These are phyloP conservation scores for Neltuma alba DNA, from an alignment of 306 rosid genomes.

Conservation along the genomic window DNA sequence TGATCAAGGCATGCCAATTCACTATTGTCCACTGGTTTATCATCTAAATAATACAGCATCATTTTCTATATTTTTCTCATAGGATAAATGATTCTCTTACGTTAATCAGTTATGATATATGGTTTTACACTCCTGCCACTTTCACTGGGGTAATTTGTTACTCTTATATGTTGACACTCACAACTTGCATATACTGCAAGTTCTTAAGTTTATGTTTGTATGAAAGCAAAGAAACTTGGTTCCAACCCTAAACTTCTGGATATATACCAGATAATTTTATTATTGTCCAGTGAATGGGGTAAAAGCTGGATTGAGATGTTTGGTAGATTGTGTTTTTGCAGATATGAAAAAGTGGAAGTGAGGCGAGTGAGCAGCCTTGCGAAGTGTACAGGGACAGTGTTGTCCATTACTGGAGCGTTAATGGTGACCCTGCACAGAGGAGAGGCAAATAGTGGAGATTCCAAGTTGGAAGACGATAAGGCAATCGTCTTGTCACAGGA, in stretches of 20 bases:
- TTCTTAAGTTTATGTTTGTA: no score
- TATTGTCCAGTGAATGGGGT: no score
- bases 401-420: slow-evolving; percentile 51
- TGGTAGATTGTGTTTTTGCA: no score
- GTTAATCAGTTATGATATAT: neutral
- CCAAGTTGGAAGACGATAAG: no score
- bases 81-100: slow-evolving; percentile 8
- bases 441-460: no score
- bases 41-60: neutral
- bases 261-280: no score
- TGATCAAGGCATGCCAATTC: neutral
- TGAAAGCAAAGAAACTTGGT: no score
- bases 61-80: neutral
- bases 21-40: neutral
- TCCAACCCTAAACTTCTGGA: no score
- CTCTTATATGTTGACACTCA: neutral
- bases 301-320: no score
- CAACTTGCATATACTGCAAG: slow-evolving; percentile 1
- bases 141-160: neutral
- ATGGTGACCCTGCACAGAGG: slow-evolving; percentile 50
- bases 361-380: no score
- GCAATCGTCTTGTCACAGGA: neutral
- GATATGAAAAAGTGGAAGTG: no score
- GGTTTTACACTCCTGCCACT: neutral
- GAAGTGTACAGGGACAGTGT: no score